Percentiles rank a stretch among this genome's conserved stretches.
phyloP scores from a whole-genome alignment of 2,329 filamentous ascomycete genomes.

The Lizonia empirigonia region DNA sequence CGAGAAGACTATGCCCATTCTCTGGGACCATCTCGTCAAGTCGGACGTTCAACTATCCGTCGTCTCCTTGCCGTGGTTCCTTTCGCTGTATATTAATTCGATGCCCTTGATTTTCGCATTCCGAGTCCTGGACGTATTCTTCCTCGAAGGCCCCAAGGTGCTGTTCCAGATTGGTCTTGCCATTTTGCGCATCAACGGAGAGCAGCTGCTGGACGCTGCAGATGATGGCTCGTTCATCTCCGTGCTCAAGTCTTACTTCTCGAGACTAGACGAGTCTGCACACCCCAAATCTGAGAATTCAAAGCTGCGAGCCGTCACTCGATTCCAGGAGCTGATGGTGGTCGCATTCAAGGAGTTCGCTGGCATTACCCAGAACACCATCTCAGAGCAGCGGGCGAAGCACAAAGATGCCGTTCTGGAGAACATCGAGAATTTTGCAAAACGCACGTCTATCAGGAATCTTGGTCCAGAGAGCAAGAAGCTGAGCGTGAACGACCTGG shows the following conservation, averaged over 20 bases:
- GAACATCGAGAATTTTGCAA: conserved; percentile 96
- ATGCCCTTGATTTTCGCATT: conserved; percentile 99
- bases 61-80: conserved; percentile 95
- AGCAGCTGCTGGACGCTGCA: conserved; percentile 88
- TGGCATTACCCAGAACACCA: conserved; percentile 89
- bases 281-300: conserved; percentile 95
- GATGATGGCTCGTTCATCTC: conserved; percentile 98
- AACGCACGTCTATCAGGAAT: conserved; percentile 94
- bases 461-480: conserved; percentile 95
- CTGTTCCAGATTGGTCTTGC: conserved; percentile 95
- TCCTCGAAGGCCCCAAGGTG: conserved; percentile 96
- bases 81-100: conserved; percentile 98
- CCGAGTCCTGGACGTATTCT: conserved; percentile 95
- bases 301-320: conserved; percentile 89
- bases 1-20: conserved; percentile 97
- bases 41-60: conserved; percentile 97
- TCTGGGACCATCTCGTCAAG: conserved; percentile 98
- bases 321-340: conserved; percentile 98
- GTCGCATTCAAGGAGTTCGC: conserved; percentile 99
- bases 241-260: conserved; percentile 92
- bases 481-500: conserved; percentile 81
- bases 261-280: conserved; percentile 89
- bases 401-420: conserved; percentile 94
- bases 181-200: conserved; percentile 96
- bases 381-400: conserved; percentile 84